Evolutionary conservation across 352 stramenopile species (phyloP).

Genomic region (Thalassiosira exigua): DNA sequence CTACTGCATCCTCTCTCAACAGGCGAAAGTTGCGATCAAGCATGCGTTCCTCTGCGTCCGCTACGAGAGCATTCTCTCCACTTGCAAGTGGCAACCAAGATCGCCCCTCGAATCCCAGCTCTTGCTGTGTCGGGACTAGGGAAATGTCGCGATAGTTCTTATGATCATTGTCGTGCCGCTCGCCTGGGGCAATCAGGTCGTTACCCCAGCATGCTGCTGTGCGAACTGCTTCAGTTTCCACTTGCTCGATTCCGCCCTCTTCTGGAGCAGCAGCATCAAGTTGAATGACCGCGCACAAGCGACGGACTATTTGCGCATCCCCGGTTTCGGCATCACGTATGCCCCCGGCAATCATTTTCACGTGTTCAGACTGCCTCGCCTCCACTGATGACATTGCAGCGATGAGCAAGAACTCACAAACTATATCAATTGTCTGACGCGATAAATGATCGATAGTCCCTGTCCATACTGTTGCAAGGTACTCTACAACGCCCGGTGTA

Average conservation of each 20-base stretch:
- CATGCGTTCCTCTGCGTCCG: constrained; percentile 43
- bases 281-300: constrained; percentile 43
- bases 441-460: constrained; percentile 7
- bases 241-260: not conserved
- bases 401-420: constrained; percentile 48
- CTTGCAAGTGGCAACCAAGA: constrained; percentile 62
- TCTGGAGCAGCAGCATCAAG: constrained; percentile 19
- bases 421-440: constrained; percentile 12
- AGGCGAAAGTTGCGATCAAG: constrained; percentile 76
- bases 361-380: constrained; percentile 21
- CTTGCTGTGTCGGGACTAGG: constrained; percentile 67
- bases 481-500: constrained; percentile 36
- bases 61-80: constrained; percentile 46
- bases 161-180: constrained; percentile 74
- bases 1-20: constrained; percentile 73
- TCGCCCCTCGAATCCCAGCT: constrained; percentile 55
- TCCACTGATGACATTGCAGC: constrained; percentile 39
- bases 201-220: constrained; percentile 48
- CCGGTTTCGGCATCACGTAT: constrained; percentile 29
- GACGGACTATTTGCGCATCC: constrained; percentile 1
- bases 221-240: not conserved
- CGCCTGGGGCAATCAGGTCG: constrained; percentile 57
- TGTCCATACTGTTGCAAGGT: constrained; percentile 20
- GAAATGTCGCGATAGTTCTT: constrained; percentile 72
- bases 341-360: constrained; percentile 40